Conservation (phyloP, 2,329 filamentous ascomycete genomes). For the Hypoxylon sp. region DNA sequence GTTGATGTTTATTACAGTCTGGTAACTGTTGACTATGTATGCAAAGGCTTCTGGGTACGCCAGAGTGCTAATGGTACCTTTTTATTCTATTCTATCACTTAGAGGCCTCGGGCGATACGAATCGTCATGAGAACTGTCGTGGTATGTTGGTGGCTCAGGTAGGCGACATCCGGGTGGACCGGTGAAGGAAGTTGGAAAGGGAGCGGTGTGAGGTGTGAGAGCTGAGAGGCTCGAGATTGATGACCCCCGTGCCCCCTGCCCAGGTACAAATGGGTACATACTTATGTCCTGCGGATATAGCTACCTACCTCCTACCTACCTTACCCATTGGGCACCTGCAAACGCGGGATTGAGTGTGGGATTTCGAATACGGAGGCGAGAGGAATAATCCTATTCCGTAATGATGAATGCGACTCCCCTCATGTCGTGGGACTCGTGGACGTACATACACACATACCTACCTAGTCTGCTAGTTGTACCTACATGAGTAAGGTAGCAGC, state of each 20-base stretch:
- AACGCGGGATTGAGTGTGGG: not conserved
- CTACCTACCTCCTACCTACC: not conserved
- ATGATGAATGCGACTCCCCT: not conserved
- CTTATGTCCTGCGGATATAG: not conserved
- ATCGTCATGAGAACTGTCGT: slow-evolving; percentile 9
- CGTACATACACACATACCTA: no score
- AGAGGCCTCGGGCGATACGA: slow-evolving; percentile 6
- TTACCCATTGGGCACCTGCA: slow-evolving; percentile 12
- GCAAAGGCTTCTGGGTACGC: not conserved
- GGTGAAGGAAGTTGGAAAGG: slow-evolving; percentile 21
- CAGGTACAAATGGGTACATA: slow-evolving; percentile 6
- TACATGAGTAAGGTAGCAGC: no score
- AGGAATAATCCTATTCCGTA: not conserved
- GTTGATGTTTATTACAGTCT: slow-evolving; percentile 26
- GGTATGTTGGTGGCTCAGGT: slow-evolving; percentile 23
- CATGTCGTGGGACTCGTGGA: no score
- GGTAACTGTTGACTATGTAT: slow-evolving; percentile 13
- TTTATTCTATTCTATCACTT: slow-evolving; percentile 7
- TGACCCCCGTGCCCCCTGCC: not conserved
- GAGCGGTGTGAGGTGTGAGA: slow-evolving; percentile 26
- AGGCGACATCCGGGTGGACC: slow-evolving; percentile 17
- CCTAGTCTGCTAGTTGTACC: no score
- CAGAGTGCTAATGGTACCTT: not conserved
- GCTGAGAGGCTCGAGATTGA: slow-evolving; percentile 19
- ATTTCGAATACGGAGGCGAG: not conserved